These are phyloP conservation scores for Spathaspora gorwiae DNA, from an alignment of 805 yeast genomes.

Conservation along the genomic window DNA sequence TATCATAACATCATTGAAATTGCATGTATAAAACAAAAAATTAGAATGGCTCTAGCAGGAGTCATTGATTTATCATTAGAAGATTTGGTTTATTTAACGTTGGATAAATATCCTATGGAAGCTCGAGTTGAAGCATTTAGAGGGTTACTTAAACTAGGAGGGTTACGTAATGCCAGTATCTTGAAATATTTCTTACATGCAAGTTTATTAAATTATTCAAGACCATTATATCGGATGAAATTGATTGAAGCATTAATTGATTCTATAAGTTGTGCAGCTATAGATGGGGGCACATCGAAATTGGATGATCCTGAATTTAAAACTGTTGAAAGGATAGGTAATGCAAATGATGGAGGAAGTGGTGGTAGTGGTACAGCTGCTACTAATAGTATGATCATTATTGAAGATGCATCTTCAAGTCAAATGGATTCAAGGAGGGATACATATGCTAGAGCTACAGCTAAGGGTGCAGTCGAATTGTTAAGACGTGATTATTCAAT, in stretches of 20 bases:
- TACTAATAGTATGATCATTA: slow-evolving; percentile 44
- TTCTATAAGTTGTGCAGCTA: slow-evolving; percentile 63
- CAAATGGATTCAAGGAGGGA: slow-evolving; percentile 56
- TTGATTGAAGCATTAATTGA: slow-evolving; percentile 45
- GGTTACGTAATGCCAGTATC: slow-evolving; percentile 59
- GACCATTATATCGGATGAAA: slow-evolving; percentile 47
- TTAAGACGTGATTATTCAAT: slow-evolving; percentile 56
- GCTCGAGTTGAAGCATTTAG: slow-evolving; percentile 66
- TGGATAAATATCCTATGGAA: slow-evolving; percentile 41
- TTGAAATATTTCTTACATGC: slow-evolving; percentile 59
- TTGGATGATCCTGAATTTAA: slow-evolving; percentile 65
- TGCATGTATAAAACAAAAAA: slow-evolving; percentile 55
- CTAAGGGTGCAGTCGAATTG: slow-evolving; percentile 62
- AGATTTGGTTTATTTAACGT: slow-evolving; percentile 53
- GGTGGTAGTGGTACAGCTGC: slow-evolving; percentile 8
- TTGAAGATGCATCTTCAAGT: slow-evolving; percentile 47
- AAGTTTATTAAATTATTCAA: slow-evolving; percentile 48
- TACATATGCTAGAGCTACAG: slow-evolving; percentile 56
- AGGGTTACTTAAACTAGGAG: slow-evolving; percentile 71
- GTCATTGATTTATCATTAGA: slow-evolving; percentile 47
- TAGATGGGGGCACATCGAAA: slow-evolving; percentile 53
- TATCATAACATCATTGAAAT: slow-evolving; percentile 52
- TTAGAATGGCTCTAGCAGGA: slow-evolving; percentile 54
- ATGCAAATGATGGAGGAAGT: slow-evolving; percentile 6
- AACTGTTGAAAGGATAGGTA: slow-evolving; percentile 25